Percentiles rank a stretch among this genome's conserved stretches.
phyloP scores from a whole-genome alignment of 371 early-diverging fungal species.

The Lichtheimia ramosa region DNA sequence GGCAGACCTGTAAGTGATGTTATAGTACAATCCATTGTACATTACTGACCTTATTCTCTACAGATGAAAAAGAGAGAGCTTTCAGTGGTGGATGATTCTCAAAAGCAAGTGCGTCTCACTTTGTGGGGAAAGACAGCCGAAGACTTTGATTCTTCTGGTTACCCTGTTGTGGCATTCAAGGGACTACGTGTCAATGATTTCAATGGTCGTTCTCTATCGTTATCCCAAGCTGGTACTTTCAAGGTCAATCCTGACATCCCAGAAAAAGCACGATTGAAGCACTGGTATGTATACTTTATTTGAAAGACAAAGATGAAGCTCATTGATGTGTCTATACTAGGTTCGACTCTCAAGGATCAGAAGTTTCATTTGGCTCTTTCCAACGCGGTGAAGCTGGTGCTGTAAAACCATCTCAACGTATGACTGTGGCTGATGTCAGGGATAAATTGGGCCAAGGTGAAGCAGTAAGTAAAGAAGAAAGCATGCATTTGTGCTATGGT shows the following conservation, averaged over 20 bases:
- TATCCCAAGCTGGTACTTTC: slow-evolving; percentile 51
- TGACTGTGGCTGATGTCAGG: too few species aligned
- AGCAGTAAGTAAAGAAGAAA: slow-evolving; percentile 28
- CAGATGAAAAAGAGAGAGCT: slow-evolving; percentile 86
- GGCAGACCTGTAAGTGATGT: slow-evolving; percentile 59
- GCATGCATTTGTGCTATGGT: too few species aligned
- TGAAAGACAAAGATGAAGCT: too few species aligned
- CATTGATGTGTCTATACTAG: not conserved
- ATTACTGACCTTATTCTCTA: not conserved
- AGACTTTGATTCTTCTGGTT: slow-evolving; percentile 47
- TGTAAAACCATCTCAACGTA: too few species aligned
- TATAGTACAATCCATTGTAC: too few species aligned
- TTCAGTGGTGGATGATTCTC: slow-evolving; percentile 77
- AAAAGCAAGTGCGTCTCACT: slow-evolving; percentile 75
- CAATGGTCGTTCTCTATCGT: slow-evolving; percentile 77
- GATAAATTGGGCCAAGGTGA: slow-evolving; percentile 70
- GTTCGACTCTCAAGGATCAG: not conserved
- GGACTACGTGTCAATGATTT: slow-evolving; percentile 86
- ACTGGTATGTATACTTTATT: slow-evolving; percentile 75
- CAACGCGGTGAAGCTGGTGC: not conserved
- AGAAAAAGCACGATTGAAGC: slow-evolving; percentile 78
- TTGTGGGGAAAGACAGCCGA: slow-evolving; percentile 91
- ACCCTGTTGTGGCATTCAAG: slow-evolving; percentile 82
- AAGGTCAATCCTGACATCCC: slow-evolving; percentile 82
- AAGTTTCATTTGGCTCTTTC: not conserved